Evolutionary conservation across 1,284 basidiomycete species (phyloP).

Genomic region (Trichosporon ovoides): DNA sequence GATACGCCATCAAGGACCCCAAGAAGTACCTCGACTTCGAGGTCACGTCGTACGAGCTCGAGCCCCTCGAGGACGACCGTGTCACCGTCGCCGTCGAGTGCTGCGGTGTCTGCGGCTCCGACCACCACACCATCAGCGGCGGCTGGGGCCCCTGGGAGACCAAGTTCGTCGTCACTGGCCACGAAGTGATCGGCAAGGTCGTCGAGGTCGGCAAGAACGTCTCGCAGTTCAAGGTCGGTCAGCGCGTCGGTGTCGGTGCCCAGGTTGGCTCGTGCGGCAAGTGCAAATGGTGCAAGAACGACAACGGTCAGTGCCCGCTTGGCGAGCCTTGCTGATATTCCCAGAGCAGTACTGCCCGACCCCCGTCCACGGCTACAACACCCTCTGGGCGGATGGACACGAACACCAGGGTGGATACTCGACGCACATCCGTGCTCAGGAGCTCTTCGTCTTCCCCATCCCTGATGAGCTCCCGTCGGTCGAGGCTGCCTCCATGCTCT

Average conservation of each 20-base stretch:
- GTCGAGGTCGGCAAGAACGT: slow-evolving; percentile 50
- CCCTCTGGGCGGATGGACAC: slow-evolving; percentile 54
- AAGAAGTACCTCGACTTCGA: slow-evolving; percentile 48
- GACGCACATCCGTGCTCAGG: slow-evolving; percentile 60
- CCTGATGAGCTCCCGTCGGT: slow-evolving; percentile 58
- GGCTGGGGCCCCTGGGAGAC: slow-evolving; percentile 45
- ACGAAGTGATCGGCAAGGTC: slow-evolving; percentile 52
- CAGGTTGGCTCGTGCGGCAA: slow-evolving; percentile 47
- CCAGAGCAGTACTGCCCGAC: slow-evolving; percentile 50
- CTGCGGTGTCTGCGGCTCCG: slow-evolving; percentile 46
- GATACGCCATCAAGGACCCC: slow-evolving; percentile 43
- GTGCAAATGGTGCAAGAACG: slow-evolving; percentile 46
- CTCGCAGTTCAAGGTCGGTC: slow-evolving; percentile 49
- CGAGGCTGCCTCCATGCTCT: slow-evolving; percentile 55
- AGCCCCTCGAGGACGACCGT: slow-evolving; percentile 58
- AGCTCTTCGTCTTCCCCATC: slow-evolving; percentile 65
- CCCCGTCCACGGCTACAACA: slow-evolving; percentile 49
- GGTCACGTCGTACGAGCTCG: slow-evolving; percentile 62
- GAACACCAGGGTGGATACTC: slow-evolving; percentile 58
- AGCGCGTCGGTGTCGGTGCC: slow-evolving; percentile 53
- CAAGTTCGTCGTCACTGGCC: slow-evolving; percentile 50
- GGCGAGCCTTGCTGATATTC: slow-evolving; percentile 10
- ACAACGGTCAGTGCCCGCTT: slow-evolving; percentile 39
- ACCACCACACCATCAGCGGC: slow-evolving; percentile 48
- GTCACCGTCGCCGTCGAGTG: slow-evolving; percentile 71